phyloP scores from a whole-genome alignment of 2,329 filamentous ascomycete genomes.

The Cladosporium sp. region DNA sequence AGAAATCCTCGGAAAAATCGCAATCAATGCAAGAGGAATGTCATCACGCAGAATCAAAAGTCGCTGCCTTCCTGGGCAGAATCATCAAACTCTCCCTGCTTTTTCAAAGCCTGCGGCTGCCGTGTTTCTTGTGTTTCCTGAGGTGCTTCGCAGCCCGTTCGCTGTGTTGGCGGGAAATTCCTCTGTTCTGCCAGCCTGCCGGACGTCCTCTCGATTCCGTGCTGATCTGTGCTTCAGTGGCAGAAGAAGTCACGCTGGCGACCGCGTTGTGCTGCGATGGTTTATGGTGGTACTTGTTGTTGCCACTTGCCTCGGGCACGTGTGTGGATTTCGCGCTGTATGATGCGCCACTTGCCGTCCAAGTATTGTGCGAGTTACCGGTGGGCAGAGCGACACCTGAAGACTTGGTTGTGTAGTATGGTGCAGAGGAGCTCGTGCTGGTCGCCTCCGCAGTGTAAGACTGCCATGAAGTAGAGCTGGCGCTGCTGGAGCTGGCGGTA shows the following conservation, averaged over 20 bases:
- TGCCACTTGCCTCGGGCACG: neutral
- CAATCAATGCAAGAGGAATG: neutral
- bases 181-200: neutral
- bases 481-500: neutral
- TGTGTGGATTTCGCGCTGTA: neutral
- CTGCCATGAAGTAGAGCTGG: neutral
- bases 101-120: constrained; percentile 2
- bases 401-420: neutral
- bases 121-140: constrained; percentile 24
- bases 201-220: neutral
- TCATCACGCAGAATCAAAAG: too few relatives aligned
- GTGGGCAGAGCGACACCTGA: neutral
- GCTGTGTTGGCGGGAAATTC: neutral
- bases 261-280: neutral
- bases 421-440: neutral
- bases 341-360: neutral
- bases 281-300: neutral
- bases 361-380: neutral
- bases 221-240: neutral
- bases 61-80: neutral
- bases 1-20: neutral
- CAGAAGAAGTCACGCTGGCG: neutral
- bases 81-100: neutral
- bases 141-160: constrained; percentile 23
- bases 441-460: neutral